Conservation (phyloP, 371 early-diverging fungal genomes). For the Capillidium rhysosporum region DNA sequence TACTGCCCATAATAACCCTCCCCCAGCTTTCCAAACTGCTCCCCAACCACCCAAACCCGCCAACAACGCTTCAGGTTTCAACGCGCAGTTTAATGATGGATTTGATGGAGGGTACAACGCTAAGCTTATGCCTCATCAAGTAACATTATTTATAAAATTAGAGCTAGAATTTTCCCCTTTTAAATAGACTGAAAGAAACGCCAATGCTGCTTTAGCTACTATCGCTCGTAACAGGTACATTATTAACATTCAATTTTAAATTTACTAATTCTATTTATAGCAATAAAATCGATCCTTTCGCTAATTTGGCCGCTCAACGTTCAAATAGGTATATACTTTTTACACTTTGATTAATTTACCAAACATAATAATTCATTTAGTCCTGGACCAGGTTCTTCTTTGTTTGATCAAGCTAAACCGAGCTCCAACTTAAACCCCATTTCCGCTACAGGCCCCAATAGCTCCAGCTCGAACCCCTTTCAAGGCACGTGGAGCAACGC, state of each 20-base stretch:
- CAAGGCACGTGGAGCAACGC: conserved; percentile 4
- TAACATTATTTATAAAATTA: background rate
- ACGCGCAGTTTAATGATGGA: background rate
- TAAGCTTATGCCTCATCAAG: conserved; percentile 2
- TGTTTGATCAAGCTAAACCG: background rate
- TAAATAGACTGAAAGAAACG: background rate
- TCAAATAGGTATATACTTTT: background rate
- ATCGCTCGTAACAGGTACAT: conserved; percentile 2
- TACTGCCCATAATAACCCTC: no score
- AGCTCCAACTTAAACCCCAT: background rate
- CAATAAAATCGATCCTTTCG: conserved; percentile 2
- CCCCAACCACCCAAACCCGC: background rate
- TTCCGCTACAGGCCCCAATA: no score
- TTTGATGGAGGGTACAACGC: conserved; percentile 7
- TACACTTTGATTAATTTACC: no score
- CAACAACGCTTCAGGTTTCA: background rate
- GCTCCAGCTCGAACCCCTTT: conserved; percentile 3
- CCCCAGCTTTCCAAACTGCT: background rate
- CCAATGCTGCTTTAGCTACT: conserved; percentile 1
- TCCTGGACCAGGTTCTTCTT: background rate
- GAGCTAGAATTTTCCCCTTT: background rate
- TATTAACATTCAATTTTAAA: background rate
- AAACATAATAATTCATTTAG: background rate
- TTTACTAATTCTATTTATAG: background rate
- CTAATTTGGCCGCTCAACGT: background rate